These are phyloP conservation scores for Hanseniaspora taiwanica DNA, from an alignment of 805 yeast species.

Conservation along the genomic window DNA sequence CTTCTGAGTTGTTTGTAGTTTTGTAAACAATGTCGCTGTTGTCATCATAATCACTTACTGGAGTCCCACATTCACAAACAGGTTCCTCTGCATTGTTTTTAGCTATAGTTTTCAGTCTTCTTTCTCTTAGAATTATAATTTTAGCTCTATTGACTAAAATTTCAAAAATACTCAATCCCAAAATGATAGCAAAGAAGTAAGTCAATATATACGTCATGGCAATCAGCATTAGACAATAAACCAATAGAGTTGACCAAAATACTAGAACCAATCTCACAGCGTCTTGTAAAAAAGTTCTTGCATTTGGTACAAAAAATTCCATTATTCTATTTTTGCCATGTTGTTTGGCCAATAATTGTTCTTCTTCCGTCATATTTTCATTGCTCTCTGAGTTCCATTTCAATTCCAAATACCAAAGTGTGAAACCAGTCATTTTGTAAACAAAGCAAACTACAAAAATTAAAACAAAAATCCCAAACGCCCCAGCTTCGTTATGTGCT, in stretches of 20 bases:
- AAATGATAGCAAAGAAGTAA: slow-evolving; percentile 60
- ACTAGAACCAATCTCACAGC: slow-evolving; percentile 40
- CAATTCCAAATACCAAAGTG: slow-evolving; percentile 53
- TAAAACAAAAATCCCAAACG: slow-evolving; percentile 60
- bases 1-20: not conserved
- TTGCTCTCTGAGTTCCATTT: slow-evolving; percentile 38
- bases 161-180: slow-evolving; percentile 61
- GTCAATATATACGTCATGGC: slow-evolving; percentile 58
- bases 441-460: slow-evolving; percentile 46
- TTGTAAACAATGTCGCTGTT: no score
- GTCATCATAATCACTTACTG: no score
- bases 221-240: slow-evolving; percentile 65
- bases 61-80: not conserved
- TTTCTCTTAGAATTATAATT: slow-evolving; percentile 20
- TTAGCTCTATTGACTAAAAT: slow-evolving; percentile 47
- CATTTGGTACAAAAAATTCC: slow-evolving; percentile 14
- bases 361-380: slow-evolving; percentile 23
- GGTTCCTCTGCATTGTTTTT: slow-evolving; percentile 5
- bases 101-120: slow-evolving; percentile 16
- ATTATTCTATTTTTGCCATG: slow-evolving; percentile 6
- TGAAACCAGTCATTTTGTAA: slow-evolving; percentile 45
- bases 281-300: slow-evolving; percentile 27
- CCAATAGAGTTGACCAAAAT: slow-evolving; percentile 50
- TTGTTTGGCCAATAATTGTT: slow-evolving; percentile 8
- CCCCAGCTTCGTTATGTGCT: slow-evolving; percentile 45